Evolutionary conservation across 2,329 filamentous ascomycete species (phyloP), one percentile per base, ranked within the genome.

Genomic region (Aureobasidium sp.): DNA sequence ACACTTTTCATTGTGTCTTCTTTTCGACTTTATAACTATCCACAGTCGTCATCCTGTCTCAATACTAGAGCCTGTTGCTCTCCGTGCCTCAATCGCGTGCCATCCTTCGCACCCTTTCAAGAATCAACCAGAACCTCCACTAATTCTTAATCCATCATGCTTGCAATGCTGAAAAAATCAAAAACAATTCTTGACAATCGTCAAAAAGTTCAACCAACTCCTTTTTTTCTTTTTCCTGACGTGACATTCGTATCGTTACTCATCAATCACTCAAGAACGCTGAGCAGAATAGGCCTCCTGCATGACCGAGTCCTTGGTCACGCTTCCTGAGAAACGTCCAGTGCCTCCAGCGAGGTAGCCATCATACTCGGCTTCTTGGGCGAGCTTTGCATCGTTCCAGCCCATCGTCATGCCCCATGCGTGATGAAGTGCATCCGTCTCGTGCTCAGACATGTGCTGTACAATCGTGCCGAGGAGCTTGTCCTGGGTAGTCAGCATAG

Each of bases 281-380:
- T 45, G 17, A 22, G 53, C 53, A 17, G 53, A 20, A 17, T 57
- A 57, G 1, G 53, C 53, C 53, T 57, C 39, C n/a, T 44, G 27
- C 5, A 57, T 45, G 17, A n/a, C 1, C 5, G 53, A 45, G 34
- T 63, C 45, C 42, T 62, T 56, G 14, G 14, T 61, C 53, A 65
- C 53, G 31, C 62, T 58, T 27, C 73, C 74, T 0, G 71, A 72
- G 57, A 79, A 75, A 31, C 77, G 67, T 2, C 77, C 77, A 6
- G 72, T 76, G 3, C 77, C 77, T 37, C 77, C 77, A 9, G 70
- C 66, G 31, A 72, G 58, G 15, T 67, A 65, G 0, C 75, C 77
- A 67, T 80, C 77, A 63, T 75, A 78, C 64, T 75, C 72, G 1
- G 71, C 70, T 27, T 74, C 77, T 44, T 69, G 68, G 2, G 72